Base-by-base conservation (phyloP, 345 rosid species). In the Erucastrum elatum region DNA sequence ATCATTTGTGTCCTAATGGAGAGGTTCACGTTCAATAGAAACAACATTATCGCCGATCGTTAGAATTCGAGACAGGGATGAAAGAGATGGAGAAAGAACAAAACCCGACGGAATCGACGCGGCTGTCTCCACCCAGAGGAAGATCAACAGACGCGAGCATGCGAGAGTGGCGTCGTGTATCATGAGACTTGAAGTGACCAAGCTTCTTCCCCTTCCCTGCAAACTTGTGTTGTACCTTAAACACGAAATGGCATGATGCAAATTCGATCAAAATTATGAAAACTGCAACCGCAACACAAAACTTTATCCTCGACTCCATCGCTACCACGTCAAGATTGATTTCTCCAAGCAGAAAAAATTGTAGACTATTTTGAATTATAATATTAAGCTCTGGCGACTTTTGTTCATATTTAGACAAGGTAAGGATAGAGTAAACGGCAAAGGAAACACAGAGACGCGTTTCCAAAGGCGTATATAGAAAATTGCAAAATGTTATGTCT, bases 121-220 rank as follows among this genome's bases (percentile, higher is more conserved):
- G 97, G 82, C 98, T 95, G 55, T 83, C 87, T 82, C 98, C 98
- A 1, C 98, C 98, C 25, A 94, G 63, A 51, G 86, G 87, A 33
- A 94, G 73, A 79, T 89, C 90, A 66, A 88, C 44, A 81, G 90
- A 72, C 61, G 89, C 70, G 29, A 94, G 90, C 72, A 89, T 78
- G 21, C 98, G 83, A 41, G 88, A 77, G 56, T 89, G 98, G 12
- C 98, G 98, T 66, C 44, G 86, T 26, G 76, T 74, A 76, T 95
- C 99, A 68, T 95, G 98, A 56, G 86, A 81, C 59, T 77, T 90
- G 16, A 90, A 70, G 3, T 87, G 91, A 21, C 70, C 70, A 17
- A 93, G 78, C 29, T 78, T 81, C 35, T 75, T 87, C 69, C 73
- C 79, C 26, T 70, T 73, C 1, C 91, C 93, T 27, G 85, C 84